Evolutionary conservation across 352 stramenopile genomes (phyloP), one percentile per base, ranked within the genome.

Genomic region (Phytophthora fragariaefolia): DNA sequence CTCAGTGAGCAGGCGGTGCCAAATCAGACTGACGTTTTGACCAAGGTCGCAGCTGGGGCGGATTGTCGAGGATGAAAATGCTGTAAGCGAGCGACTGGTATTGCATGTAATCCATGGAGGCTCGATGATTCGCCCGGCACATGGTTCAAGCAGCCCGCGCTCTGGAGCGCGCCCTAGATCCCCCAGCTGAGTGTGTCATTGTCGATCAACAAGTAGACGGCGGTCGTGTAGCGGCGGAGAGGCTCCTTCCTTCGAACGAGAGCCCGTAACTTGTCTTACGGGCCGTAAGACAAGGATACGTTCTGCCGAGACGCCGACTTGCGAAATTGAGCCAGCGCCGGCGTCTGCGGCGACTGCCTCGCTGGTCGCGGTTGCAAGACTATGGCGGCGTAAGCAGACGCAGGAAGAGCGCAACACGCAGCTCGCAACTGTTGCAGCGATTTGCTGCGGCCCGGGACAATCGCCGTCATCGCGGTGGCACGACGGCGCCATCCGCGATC

Each of bases 201-300:
- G 49, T 45, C 30, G 49, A 56, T 30, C 49, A 56, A 56, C 49
- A 46, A 56, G 30, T 17, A 18, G 49, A 42, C 49, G 20, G 18
- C n/a, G 49, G 30, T 28, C 30, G 47, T 17, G 26, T 40, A 13
- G n/a, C 48, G 22, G n/a, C n/a, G n/a, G n/a, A n/a, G n/a, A n/a
- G n/a, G n/a, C n/a, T n/a, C n/a, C n/a, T n/a, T n/a, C n/a, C n/a
- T n/a, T n/a, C n/a, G n/a, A n/a, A n/a, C n/a, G n/a, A n/a, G n/a
- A n/a, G n/a, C n/a, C n/a, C n/a, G n/a, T n/a, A n/a, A n/a, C n/a
- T n/a, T n/a, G n/a, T n/a, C n/a, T n/a, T n/a, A n/a, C n/a, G n/a
- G n/a, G n/a, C n/a, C n/a, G n/a, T n/a, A n/a, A n/a, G n/a, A n/a
- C n/a, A n/a, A n/a, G n/a, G n/a, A n/a, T n/a, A n/a, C n/a, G n/a